Evolutionary conservation across 2,329 filamentous ascomycete species (phyloP).

Genomic region (Colletotrichum liaoningense): DNA sequence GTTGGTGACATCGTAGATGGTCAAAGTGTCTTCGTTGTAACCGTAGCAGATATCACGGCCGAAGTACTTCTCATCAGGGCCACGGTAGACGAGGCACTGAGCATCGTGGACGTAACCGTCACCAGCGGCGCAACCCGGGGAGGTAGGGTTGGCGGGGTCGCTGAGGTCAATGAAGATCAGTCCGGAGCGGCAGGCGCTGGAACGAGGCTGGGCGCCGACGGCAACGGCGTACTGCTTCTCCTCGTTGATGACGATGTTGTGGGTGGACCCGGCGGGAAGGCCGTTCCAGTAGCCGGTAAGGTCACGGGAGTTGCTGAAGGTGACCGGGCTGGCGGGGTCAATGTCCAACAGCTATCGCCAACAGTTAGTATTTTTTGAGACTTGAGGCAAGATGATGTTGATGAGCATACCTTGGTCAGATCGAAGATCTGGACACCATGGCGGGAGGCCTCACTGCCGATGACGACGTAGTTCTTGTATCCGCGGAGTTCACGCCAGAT

Average conservation of each 20-base stretch:
- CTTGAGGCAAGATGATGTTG: constrained; percentile 39
- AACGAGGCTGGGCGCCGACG: constrained; percentile 50
- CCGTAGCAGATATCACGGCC: constrained; percentile 63
- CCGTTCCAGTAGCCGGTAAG: constrained; percentile 47
- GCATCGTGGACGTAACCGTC: constrained; percentile 63
- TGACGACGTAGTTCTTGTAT: constrained; percentile 46
- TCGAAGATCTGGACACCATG: constrained; percentile 73
- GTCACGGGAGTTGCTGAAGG: constrained; percentile 44
- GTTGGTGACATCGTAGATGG: constrained; percentile 63
- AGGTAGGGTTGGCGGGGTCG: constrained; percentile 60
- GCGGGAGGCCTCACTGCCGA: constrained; percentile 52
- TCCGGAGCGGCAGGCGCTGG: constrained; percentile 55
- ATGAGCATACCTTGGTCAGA: constrained; percentile 51
- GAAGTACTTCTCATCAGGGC: constrained; percentile 56
- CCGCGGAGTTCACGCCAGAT: constrained; percentile 49
- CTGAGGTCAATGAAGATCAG: constrained; percentile 66
- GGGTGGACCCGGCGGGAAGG: constrained; percentile 47
- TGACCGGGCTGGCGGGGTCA: constrained; percentile 51
- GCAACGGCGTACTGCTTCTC: constrained; percentile 57
- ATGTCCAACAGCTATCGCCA: constrained; percentile 53
- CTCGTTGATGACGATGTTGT: constrained; percentile 62
- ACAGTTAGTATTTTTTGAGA: constrained; percentile 25
- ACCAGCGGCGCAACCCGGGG: constrained; percentile 56
- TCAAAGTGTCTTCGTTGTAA: constrained; percentile 62
- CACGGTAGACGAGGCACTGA: constrained; percentile 63